Evolutionary conservation across 371 early-diverging fungal species (phyloP).

Genomic region (Saksenaea vasiformis): DNA sequence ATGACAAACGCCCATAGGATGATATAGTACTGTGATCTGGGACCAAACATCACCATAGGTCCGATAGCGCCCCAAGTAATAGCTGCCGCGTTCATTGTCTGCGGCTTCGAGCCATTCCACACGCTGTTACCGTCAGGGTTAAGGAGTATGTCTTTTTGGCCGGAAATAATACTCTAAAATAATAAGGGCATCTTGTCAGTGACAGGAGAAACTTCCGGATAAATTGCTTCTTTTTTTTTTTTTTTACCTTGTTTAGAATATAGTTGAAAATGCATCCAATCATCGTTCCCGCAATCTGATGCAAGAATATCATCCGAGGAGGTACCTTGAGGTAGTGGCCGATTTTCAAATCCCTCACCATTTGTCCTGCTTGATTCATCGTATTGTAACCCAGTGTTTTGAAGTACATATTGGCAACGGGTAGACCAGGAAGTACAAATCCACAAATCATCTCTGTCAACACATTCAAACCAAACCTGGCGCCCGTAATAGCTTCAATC

Average conservation of each 20-base stretch:
- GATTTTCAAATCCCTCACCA: slow-evolving; percentile 64
- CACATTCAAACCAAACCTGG: slow-evolving; percentile 56
- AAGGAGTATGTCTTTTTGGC: slow-evolving; percentile 42
- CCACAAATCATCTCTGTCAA: slow-evolving; percentile 66
- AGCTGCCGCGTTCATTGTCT: slow-evolving; percentile 58
- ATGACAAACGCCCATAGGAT: slow-evolving; percentile 46
- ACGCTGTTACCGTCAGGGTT: slow-evolving; percentile 46
- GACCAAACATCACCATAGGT: slow-evolving; percentile 53
- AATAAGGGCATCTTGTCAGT: not conserved
- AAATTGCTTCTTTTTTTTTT: no score
- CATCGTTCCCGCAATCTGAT: slow-evolving; percentile 65
- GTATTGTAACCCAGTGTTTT: slow-evolving; percentile 57
- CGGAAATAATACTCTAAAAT: slow-evolving; percentile 37
- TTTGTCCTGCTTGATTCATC: slow-evolving; percentile 52
- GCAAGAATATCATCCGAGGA: slow-evolving; percentile 61
- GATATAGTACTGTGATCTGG: slow-evolving; percentile 41
- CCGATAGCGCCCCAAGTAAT: slow-evolving; percentile 65
- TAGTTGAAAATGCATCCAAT: slow-evolving; percentile 59
- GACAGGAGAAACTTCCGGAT: no score
- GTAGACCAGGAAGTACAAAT: slow-evolving; percentile 41
- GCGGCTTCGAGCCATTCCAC: slow-evolving; percentile 53
- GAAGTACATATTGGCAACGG: slow-evolving; percentile 62
- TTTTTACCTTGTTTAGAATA: slow-evolving; percentile 38
- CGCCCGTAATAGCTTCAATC: slow-evolving; percentile 42
- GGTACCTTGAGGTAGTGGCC: slow-evolving; percentile 81